These are phyloP conservation scores for Lenzites betulinus DNA, from an alignment of 768 basidiomycete species.

Conservation along the genomic window DNA sequence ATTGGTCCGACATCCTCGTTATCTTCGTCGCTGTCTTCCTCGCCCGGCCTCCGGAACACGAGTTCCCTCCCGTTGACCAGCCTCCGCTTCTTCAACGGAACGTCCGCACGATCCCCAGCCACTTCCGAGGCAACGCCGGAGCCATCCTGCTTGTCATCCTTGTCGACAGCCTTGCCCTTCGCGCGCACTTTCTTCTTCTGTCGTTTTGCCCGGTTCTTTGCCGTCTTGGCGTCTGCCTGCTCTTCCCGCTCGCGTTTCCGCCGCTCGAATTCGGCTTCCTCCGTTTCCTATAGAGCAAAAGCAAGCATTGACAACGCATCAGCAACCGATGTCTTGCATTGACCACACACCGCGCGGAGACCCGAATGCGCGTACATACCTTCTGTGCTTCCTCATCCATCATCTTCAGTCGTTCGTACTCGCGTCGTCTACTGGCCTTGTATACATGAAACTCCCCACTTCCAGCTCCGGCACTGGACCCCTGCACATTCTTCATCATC, in stretches of 20 bases:
- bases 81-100: constrained; percentile 76
- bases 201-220: constrained; percentile 92
- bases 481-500: constrained; percentile 99
- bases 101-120: constrained; percentile 30
- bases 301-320: too few relatives aligned
- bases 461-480: constrained; percentile 95
- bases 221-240: constrained; percentile 81
- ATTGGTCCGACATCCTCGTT: constrained; percentile 28
- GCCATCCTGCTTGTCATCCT: constrained; percentile 30
- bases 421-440: constrained; percentile 89
- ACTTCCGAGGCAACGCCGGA: constrained; percentile 13
- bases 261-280: constrained; percentile 71
- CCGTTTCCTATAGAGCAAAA: constrained; percentile 56
- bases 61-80: constrained; percentile 79
- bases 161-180: constrained; percentile 41
- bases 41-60: constrained; percentile 54
- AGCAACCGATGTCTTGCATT: background rate
- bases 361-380: constrained; percentile 44
- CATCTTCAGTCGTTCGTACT: constrained; percentile 91
- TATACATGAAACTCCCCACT: constrained; percentile 99
- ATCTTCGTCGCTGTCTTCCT: constrained; percentile 45
- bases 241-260: constrained; percentile 73
- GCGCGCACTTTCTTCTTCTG: constrained; percentile 87
- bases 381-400: constrained; percentile 82
- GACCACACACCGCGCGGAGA: background rate